A percentile compares a stretch with the other conserved stretches of the same genome.
Conservation (phyloP, 108 stramenopile species). For the Schizochytrium sp. region DNA sequence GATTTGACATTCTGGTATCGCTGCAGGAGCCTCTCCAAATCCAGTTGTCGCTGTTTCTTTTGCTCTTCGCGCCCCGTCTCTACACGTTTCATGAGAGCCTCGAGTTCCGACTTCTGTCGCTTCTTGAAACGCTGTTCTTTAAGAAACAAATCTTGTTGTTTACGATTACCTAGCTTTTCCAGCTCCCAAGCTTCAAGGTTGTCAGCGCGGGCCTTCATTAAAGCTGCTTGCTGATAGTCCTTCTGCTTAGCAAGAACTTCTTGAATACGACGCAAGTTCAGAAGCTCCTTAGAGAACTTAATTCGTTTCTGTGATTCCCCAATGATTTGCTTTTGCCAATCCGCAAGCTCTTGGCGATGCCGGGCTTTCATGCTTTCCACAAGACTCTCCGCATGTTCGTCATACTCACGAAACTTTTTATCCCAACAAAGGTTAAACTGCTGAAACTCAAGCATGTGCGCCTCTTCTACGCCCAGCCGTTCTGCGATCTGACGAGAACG, state of each 20-base stretch:
- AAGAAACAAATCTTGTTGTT: conserved; percentile 82
- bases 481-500: conserved; percentile 84
- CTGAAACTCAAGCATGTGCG: conserved; percentile 90
- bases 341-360: conserved; percentile 82
- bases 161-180: conserved; percentile 83
- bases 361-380: conserved; percentile 82
- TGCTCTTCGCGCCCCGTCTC: conserved; percentile 83
- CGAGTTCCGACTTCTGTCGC: conserved; percentile 80
- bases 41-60: conserved; percentile 83
- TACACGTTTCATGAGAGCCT: conserved; percentile 86
- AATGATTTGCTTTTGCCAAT: conserved; percentile 80
- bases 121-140: conserved; percentile 81
- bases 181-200: conserved; percentile 82
- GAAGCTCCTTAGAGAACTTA: conserved; percentile 83
- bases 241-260: conserved; percentile 83
- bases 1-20: conserved; percentile 84
- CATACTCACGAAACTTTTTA: conserved; percentile 84
- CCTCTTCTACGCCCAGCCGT: conserved; percentile 87
- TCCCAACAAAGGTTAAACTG: conserved; percentile 88
- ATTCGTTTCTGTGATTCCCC: conserved; percentile 72
- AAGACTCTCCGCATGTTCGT: conserved; percentile 78
- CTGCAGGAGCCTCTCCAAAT: conserved; percentile 82
- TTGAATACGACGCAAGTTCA: conserved; percentile 85
- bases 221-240: conserved; percentile 85
- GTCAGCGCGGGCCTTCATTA: conserved; percentile 86